Percentiles rank a stretch among this genome's conserved stretches.
phyloP scores from a whole-genome alignment of 2,329 filamentous ascomycete genomes.

The Ophiosphaerella korrae region DNA sequence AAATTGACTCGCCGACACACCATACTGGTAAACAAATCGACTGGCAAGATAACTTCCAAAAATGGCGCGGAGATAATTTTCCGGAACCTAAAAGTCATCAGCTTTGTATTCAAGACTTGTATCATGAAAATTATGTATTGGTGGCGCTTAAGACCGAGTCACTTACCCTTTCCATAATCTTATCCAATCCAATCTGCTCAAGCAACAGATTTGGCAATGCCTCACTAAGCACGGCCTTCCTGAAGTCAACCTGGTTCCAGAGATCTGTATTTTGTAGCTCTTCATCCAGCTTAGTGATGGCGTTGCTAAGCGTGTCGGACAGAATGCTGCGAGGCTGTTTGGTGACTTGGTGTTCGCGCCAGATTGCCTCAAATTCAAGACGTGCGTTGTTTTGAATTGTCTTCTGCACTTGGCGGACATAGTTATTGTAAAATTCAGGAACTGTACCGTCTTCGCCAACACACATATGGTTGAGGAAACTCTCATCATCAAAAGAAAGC shows the following conservation, averaged over 20 bases:
- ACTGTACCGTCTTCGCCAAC: slow-evolving; percentile 74
- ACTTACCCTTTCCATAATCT: slow-evolving; percentile 77
- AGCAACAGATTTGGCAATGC: slow-evolving; percentile 84
- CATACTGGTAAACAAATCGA: slow-evolving; percentile 95
- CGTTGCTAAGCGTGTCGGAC: slow-evolving; percentile 85
- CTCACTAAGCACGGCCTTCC: slow-evolving; percentile 78
- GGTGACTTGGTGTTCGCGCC: slow-evolving; percentile 87
- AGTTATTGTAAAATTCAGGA: slow-evolving; percentile 89
- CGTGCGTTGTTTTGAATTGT: slow-evolving; percentile 90
- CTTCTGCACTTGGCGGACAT: slow-evolving; percentile 88
- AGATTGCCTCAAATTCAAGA: slow-evolving; percentile 97
- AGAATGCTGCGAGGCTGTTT: slow-evolving; percentile 81
- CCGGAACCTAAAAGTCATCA: slow-evolving; percentile 67
- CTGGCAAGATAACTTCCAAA: slow-evolving; percentile 95
- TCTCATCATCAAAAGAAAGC: slow-evolving; percentile 87
- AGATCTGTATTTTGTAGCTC: slow-evolving; percentile 92
- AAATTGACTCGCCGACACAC: slow-evolving; percentile 91
- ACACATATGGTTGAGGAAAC: slow-evolving; percentile 95
- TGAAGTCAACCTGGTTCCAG: slow-evolving; percentile 82
- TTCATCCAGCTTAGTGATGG: slow-evolving; percentile 96
- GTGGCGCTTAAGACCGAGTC: neutral
- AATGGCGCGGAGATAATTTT: slow-evolving; percentile 89
- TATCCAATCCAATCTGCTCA: slow-evolving; percentile 88
- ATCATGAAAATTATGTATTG: neutral
- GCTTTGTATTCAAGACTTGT: neutral